These are phyloP conservation scores for Apophysomyces ossiformis DNA, from an alignment of 371 early-diverging fungal species.

Conservation along the genomic window DNA sequence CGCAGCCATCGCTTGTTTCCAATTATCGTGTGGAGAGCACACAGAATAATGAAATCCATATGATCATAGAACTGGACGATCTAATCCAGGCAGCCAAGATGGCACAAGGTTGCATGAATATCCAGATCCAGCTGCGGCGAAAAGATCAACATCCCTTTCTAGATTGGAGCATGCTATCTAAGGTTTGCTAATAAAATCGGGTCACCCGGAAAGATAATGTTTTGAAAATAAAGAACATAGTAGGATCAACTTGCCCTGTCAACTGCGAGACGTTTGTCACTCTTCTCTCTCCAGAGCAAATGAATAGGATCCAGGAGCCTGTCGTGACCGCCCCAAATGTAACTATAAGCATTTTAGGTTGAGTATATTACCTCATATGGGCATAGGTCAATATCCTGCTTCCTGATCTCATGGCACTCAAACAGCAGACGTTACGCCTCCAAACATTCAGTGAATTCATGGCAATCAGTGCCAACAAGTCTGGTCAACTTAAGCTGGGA, in stretches of 20 bases:
- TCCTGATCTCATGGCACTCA: slow-evolving; percentile 46
- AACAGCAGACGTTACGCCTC: slow-evolving; percentile 49
- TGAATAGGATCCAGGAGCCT: slow-evolving; percentile 22
- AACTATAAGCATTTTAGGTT: background rate
- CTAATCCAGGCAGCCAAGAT: slow-evolving; percentile 54
- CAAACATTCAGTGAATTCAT: slow-evolving; percentile 49
- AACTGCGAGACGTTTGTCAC: slow-evolving; percentile 22
- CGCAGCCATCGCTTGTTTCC: slow-evolving; percentile 58
- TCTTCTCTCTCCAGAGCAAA: slow-evolving; percentile 20
- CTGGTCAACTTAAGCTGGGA: slow-evolving; percentile 51
- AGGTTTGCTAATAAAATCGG: slow-evolving; percentile 17
- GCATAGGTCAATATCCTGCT: slow-evolving; percentile 56
- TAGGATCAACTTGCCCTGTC: slow-evolving; percentile 14
- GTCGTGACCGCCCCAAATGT: slow-evolving; percentile 22
- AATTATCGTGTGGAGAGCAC: slow-evolving; percentile 56
- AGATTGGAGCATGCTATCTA: slow-evolving; percentile 35
- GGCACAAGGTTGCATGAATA: slow-evolving; percentile 37
- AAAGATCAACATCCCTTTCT: slow-evolving; percentile 44
- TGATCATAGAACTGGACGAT: slow-evolving; percentile 51
- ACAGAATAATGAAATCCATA: slow-evolving; percentile 50
- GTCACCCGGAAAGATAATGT: slow-evolving; percentile 14
- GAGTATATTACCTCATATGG: background rate
- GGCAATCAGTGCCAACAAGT: slow-evolving; percentile 62
- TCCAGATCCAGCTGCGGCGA: slow-evolving; percentile 43
- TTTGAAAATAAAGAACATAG: slow-evolving; percentile 17